These are phyloP conservation scores for Jaapia argillacea DNA, from an alignment of 768 basidiomycete species.

Conservation along the genomic window DNA sequence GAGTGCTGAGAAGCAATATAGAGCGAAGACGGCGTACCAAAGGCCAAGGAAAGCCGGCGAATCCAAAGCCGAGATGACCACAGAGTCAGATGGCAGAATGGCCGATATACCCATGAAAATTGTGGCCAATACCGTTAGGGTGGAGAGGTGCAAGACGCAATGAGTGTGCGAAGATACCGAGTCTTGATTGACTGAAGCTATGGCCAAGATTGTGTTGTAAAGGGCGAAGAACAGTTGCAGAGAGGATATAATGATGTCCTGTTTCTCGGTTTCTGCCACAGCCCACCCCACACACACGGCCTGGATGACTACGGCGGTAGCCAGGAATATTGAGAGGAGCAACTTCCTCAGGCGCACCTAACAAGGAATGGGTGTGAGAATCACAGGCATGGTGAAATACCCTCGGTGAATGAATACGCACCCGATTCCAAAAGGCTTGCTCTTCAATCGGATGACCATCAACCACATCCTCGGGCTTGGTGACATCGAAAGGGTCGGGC, in stretches of 20 bases:
- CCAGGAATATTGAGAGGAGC: conserved; percentile 34
- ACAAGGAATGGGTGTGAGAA: no score
- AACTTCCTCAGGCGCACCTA: conserved; percentile 57
- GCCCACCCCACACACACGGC: conserved; percentile 49
- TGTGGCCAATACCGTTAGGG: conserved; percentile 39
- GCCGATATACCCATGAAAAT: conserved; percentile 34
- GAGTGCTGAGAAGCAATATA: conserved; percentile 38
- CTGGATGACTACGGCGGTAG: conserved; percentile 37
- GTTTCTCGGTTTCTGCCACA: conserved; percentile 16
- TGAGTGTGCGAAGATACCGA: conserved; percentile 22
- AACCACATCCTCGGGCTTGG: conserved; percentile 54
- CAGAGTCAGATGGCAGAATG: conserved; percentile 44
- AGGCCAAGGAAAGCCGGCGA: conserved; percentile 17
- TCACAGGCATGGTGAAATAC: no score
- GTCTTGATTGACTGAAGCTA: conserved; percentile 38
- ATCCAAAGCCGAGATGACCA: conserved; percentile 8
- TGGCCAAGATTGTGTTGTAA: conserved; percentile 46
- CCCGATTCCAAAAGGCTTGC: conserved; percentile 48
- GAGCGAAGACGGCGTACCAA: conserved; percentile 42
- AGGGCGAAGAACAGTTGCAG: conserved; percentile 46
- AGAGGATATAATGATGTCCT: conserved; percentile 25
- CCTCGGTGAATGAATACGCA: no score
- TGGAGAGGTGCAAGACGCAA: conserved; percentile 47
- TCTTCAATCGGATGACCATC: conserved; percentile 62
- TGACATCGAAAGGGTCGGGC: conserved; percentile 62